Evolutionary conservation across 2,329 filamentous ascomycete species (phyloP).

Genomic region (Aureobasidium sp.): DNA sequence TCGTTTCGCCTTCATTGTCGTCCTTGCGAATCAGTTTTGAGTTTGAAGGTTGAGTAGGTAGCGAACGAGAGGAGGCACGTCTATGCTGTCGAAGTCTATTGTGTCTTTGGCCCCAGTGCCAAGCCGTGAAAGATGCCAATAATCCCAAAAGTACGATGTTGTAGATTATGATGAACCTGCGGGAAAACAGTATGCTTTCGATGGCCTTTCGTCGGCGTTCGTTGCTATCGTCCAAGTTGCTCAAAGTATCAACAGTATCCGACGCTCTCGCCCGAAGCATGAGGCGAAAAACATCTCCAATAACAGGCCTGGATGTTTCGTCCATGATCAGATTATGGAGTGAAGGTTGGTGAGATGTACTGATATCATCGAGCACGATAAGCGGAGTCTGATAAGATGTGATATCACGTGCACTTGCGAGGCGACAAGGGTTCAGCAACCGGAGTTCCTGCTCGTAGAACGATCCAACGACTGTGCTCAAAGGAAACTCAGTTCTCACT

Average conservation of each 20-base stretch:
- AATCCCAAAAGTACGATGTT: conserved; percentile 30
- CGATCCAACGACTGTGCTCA: no score
- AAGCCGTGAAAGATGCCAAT: conserved; percentile 27
- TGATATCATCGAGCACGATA: neutral
- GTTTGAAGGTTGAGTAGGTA: neutral
- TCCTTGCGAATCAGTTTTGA: neutral
- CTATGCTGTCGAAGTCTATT: conserved; percentile 15
- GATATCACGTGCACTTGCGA: neutral
- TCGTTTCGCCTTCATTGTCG: conserved; percentile 20
- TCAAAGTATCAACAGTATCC: neutral
- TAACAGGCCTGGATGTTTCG: neutral
- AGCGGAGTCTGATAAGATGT: neutral
- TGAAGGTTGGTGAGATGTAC: neutral
- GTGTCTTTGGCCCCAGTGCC: conserved; percentile 29
- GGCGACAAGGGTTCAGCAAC: no score
- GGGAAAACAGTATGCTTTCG: conserved; percentile 29
- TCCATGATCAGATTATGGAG: neutral
- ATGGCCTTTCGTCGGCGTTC: conserved; percentile 19
- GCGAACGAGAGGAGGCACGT: neutral
- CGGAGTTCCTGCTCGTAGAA: no score
- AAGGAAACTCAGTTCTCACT: no score
- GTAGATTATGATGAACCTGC: conserved; percentile 31
- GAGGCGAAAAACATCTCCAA: neutral
- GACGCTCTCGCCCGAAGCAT: neutral
- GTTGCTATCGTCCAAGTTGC: neutral